These are phyloP conservation scores for Speleostelium caveatum DNA, from an alignment of 78 protist genomes.

Conservation along the genomic window DNA sequence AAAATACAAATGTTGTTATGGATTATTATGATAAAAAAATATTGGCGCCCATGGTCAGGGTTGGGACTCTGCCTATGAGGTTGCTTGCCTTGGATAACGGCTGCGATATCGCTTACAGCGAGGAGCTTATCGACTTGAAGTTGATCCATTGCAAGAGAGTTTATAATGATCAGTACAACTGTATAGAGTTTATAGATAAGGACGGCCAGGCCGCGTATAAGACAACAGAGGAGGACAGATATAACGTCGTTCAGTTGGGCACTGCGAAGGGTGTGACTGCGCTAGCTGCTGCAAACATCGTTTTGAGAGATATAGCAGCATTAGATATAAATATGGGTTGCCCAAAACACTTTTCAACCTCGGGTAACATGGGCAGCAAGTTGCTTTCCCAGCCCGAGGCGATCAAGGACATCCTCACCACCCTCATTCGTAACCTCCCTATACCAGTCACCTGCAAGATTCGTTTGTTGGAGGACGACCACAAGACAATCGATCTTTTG, in stretches of 20 bases:
- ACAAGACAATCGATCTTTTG: constrained; percentile 64
- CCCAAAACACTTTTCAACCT: constrained; percentile 75
- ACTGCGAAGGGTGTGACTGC: constrained; percentile 70
- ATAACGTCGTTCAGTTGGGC: constrained; percentile 77
- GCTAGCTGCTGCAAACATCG: constrained; percentile 75
- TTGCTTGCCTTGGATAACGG: constrained; percentile 42
- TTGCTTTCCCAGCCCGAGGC: constrained; percentile 68
- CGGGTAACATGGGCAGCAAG: constrained; percentile 81
- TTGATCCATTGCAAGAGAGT: constrained; percentile 11
- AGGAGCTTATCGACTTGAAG: constrained; percentile 73
- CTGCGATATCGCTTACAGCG: constrained; percentile 70
- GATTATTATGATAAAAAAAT: constrained; percentile 67
- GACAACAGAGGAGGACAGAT: constrained; percentile 43
- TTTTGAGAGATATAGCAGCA: constrained; percentile 68
- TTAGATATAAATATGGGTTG: constrained; percentile 85
- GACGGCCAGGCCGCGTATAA: constrained; percentile 14
- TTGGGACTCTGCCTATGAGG: constrained; percentile 78
- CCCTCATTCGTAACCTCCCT: constrained; percentile 69
- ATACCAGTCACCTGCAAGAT: constrained; percentile 83
- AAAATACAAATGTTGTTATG: constrained; percentile 36
- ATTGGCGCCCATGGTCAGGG: constrained; percentile 84
- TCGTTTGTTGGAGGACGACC: constrained; percentile 48
- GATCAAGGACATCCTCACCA: constrained; percentile 67
- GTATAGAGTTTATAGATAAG: constrained; percentile 37
- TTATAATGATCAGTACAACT: constrained; percentile 44